Conservation (phyloP, 2,329 filamentous ascomycete species). For the Cryoendolithus antarcticus region DNA sequence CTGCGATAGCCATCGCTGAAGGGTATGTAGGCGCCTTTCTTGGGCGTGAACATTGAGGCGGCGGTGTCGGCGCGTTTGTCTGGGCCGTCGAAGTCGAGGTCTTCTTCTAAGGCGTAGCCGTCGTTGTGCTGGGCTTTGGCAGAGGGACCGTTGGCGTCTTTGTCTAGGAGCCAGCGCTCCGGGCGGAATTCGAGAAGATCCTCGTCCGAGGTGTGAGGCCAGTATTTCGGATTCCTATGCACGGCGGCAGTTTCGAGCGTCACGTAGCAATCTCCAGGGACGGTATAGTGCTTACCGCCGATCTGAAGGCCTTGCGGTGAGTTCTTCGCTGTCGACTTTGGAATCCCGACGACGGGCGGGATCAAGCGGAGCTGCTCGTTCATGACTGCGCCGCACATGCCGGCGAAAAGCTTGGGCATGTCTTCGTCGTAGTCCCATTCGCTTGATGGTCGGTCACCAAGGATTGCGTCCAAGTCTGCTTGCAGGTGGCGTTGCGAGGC, state of each 20-base stretch:
- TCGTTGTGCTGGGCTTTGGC: conserved; percentile 16
- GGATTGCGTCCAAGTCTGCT: conserved; percentile 53
- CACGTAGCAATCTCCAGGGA: conserved; percentile 47
- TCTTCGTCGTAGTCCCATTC: conserved; percentile 61
- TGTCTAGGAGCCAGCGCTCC: conserved; percentile 53
- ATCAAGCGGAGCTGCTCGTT: conserved; percentile 65
- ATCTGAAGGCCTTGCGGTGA: conserved; percentile 45
- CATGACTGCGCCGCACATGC: conserved; percentile 62
- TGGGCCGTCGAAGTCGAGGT: conserved; percentile 39
- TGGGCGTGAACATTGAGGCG: conserved; percentile 46
- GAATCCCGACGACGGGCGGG: conserved; percentile 59
- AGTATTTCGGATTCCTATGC: conserved; percentile 60
- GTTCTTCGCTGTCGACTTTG: conserved; percentile 44
- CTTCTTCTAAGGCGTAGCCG: conserved; percentile 23
- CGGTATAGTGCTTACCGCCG: conserved; percentile 43
- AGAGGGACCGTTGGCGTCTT: conserved; percentile 8
- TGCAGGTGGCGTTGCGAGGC: conserved; percentile 54
- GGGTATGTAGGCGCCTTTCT: conserved; percentile 41
- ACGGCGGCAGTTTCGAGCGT: conserved; percentile 43
- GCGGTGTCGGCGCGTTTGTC: conserved; percentile 47
- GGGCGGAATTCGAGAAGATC: conserved; percentile 60
- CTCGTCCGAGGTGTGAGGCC: conserved; percentile 42
- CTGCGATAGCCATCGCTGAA: conserved; percentile 44
- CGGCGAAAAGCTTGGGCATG: conserved; percentile 53
- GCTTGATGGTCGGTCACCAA: conserved; percentile 44